Base-by-base conservation (phyloP, 2,329 filamentous ascomycete species). In the Diaporthe citri region DNA sequence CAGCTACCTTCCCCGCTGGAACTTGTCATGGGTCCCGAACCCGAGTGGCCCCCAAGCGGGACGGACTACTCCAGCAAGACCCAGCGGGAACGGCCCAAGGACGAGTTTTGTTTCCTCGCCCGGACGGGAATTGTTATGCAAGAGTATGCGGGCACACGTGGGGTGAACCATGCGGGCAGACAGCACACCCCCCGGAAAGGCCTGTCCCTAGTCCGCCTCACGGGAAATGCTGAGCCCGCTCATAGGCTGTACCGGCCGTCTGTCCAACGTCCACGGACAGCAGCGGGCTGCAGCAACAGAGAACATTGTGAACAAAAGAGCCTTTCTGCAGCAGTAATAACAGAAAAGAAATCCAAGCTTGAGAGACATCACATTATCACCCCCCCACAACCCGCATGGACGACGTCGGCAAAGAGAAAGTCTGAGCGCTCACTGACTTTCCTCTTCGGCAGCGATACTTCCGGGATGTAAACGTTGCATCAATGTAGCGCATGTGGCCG, bases 121-220 rank as follows among this genome's bases (percentile, higher is more conserved):
- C 48, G 64, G 64, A 55, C 22, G 20, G 31, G 31, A 46, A 7
- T 36, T 34, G 31, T 36, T 2, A 67, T 67, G 64, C 46, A 39
- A 39, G 12, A 25, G 36, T 34, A 39, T 67, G 64, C 64, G 46
- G 46, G 64, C 64, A 52, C 64, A 52, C 43, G 46, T 41, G 46
- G 64, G 64, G 52, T 67, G 46, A 67, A 67, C 64, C 64, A 67
- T 67, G 62, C 41, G 43, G 46, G 43, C 31, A 22, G 39, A 25
- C 59, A 62, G 59, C 64, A 25, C 46, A 12, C 22, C 31, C 34
- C 6, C 64, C 46, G 64, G 15, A 2, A 15, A 39, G 46, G 64
- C 64, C 46, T 52, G 34, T 52, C 31, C 64, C 64, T 39, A 31
- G 31, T 28, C 64, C 22, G 46, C 46, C 22, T 15, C 48, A 25